phyloP scores from a whole-genome alignment of 2,329 filamentous ascomycete genomes.

The Beauveria pseudobassiana region DNA sequence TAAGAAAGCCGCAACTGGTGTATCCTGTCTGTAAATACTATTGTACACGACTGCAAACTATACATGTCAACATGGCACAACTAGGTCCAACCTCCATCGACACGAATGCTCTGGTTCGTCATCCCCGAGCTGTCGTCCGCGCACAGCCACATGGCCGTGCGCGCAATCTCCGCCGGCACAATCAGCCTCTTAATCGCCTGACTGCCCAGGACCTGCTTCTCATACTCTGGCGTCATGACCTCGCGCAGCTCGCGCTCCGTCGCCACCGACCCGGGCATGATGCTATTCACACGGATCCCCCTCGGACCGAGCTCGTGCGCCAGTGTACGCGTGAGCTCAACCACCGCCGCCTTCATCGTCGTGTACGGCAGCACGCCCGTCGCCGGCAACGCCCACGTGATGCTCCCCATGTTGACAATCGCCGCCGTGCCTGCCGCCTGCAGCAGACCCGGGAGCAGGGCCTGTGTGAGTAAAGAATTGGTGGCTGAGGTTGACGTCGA shows the following conservation, averaged over 20 bases:
- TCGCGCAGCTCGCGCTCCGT: constrained; percentile 36
- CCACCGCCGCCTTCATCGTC: constrained; percentile 51
- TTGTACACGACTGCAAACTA: too few species aligned
- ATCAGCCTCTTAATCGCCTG: constrained; percentile 37
- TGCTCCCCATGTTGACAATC: constrained; percentile 49
- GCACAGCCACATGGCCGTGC: constrained; percentile 36
- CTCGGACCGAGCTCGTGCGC: constrained; percentile 46
- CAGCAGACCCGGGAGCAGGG: constrained; percentile 59
- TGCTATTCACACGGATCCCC: constrained; percentile 42
- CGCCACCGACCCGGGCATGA: constrained; percentile 41
- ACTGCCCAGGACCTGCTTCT: constrained; percentile 28
- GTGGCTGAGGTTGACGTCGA: constrained; percentile 34
- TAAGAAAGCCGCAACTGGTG: too few species aligned
- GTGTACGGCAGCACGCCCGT: constrained; percentile 49
- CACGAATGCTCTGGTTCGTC: constrained; percentile 32
- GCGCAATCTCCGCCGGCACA: constrained; percentile 36
- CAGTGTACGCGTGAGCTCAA: constrained; percentile 54
- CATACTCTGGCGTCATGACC: constrained; percentile 34
- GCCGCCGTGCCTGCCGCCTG: constrained; percentile 56
- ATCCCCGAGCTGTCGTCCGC: constrained; percentile 40
- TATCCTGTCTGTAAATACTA: too few species aligned
- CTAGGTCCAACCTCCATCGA: constrained; percentile 28
- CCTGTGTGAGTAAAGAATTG: constrained; percentile 64
- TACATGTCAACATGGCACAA: constrained; percentile 25
- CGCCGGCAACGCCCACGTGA: constrained; percentile 44